These are phyloP conservation scores for Phytophthora ramorum DNA, from an alignment of 352 stramenopile species.

Conservation along the genomic window DNA sequence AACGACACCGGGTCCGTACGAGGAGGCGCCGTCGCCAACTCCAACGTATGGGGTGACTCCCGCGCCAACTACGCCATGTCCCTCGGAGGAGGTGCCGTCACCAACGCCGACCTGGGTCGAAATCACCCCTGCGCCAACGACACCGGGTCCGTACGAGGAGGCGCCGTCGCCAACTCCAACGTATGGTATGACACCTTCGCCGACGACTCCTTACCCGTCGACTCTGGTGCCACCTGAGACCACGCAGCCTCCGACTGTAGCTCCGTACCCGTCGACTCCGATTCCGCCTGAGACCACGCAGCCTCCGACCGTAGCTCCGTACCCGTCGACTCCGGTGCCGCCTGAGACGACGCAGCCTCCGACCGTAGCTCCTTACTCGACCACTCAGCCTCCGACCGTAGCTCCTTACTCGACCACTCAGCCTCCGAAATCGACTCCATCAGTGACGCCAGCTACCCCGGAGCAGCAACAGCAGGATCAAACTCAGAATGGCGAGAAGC, in stretches of 20 bases:
- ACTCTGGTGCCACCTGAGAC: background rate
- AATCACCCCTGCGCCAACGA: slow-evolving; percentile 8
- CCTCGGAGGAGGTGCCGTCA: background rate
- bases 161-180: background rate
- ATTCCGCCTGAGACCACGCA: background rate
- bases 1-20: slow-evolving; percentile 2
- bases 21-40: background rate
- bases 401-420: background rate
- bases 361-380: background rate
- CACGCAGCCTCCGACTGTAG: background rate
- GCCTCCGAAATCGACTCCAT: too few relatives aligned
- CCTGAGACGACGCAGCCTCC: background rate
- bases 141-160: background rate
- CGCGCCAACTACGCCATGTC: slow-evolving; percentile 8
- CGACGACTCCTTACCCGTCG: background rate
- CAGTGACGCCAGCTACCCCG: slow-evolving; percentile 2
- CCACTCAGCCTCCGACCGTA: background rate
- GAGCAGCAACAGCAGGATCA: slow-evolving; percentile 22
- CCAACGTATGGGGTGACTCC: background rate
- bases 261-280: background rate
- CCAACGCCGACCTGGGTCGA: background rate
- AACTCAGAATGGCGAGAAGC: background rate
- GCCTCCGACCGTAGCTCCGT: background rate
- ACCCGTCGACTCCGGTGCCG: background rate
- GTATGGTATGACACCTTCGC: too few relatives aligned